These are phyloP conservation scores for Aspergillus kassunensis DNA, from an alignment of 495 filamentous ascomycete genomes.

Conservation along the genomic window DNA sequence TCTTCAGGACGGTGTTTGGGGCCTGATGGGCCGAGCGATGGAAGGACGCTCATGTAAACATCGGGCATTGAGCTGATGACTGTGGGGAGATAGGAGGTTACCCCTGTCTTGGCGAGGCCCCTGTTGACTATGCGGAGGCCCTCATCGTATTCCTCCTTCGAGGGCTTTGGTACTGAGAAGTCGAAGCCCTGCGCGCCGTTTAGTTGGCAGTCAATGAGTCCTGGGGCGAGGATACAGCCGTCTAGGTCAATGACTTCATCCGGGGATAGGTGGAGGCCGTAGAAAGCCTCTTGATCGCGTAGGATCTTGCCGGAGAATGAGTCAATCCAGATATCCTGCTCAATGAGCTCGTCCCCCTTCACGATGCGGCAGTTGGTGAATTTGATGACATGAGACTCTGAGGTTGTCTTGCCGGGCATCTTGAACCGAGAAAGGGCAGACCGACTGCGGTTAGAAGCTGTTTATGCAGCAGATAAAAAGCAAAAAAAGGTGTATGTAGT, in stretches of 20 bases:
- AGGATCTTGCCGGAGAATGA: slow-evolving; percentile 73
- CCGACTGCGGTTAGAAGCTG: neutral
- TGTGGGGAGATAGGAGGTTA: slow-evolving; percentile 81
- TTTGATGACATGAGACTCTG: slow-evolving; percentile 59
- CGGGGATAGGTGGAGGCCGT: slow-evolving; percentile 55
- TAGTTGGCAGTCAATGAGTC: slow-evolving; percentile 80
- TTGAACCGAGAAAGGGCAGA: neutral
- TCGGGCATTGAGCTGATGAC: slow-evolving; percentile 60
- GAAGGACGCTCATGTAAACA: slow-evolving; percentile 67
- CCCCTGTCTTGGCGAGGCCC: slow-evolving; percentile 66
- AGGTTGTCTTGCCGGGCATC: slow-evolving; percentile 40
- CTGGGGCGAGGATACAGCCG: slow-evolving; percentile 75
- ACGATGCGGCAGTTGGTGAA: slow-evolving; percentile 78
- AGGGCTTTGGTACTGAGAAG: slow-evolving; percentile 69
- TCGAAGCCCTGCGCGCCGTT: slow-evolving; percentile 86
- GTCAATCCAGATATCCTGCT: slow-evolving; percentile 76
- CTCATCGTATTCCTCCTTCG: slow-evolving; percentile 59
- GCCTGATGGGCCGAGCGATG: slow-evolving; percentile 67
- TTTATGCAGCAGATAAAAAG: neutral
- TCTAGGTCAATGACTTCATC: slow-evolving; percentile 62
- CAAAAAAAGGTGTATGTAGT: neutral
- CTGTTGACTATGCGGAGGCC: slow-evolving; percentile 63
- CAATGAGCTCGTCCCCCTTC: slow-evolving; percentile 55
- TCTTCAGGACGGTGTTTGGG: slow-evolving; percentile 38
- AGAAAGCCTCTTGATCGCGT: slow-evolving; percentile 68